These are phyloP conservation scores for Neurospora sp. DNA, from an alignment of 495 filamentous ascomycete species.

Conservation along the genomic window DNA sequence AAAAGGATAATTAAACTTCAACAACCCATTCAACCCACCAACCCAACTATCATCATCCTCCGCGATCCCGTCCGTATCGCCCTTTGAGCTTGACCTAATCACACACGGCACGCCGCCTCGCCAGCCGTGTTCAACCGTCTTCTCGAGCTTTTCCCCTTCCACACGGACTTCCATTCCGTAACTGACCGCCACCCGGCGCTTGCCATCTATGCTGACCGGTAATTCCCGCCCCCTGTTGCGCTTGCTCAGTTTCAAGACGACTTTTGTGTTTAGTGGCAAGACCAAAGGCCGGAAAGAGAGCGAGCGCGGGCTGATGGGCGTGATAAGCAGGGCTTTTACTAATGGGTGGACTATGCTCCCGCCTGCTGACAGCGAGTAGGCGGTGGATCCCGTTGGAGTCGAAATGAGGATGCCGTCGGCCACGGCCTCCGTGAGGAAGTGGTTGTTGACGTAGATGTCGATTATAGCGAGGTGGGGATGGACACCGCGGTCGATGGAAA, in stretches of 20 bases:
- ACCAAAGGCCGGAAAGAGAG: slow-evolving; percentile 88
- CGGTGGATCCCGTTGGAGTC: slow-evolving; percentile 89
- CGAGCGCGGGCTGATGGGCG: slow-evolving; percentile 86
- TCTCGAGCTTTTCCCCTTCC: slow-evolving; percentile 64
- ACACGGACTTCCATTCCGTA: slow-evolving; percentile 85
- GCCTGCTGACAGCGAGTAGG: slow-evolving; percentile 83
- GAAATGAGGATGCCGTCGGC: slow-evolving; percentile 91
- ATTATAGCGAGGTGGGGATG: slow-evolving; percentile 85
- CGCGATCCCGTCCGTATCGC: slow-evolving; percentile 32
- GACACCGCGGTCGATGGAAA: slow-evolving; percentile 82
- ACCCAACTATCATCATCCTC: slow-evolving; percentile 90
- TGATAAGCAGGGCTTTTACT: slow-evolving; percentile 76
- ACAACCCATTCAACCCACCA: slow-evolving; percentile 80
- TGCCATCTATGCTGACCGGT: slow-evolving; percentile 83
- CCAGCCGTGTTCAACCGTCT: slow-evolving; percentile 38
- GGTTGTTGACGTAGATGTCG: slow-evolving; percentile 73
- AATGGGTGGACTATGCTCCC: slow-evolving; percentile 94
- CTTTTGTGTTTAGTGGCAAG: slow-evolving; percentile 75
- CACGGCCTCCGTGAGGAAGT: slow-evolving; percentile 83
- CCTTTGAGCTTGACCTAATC: slow-evolving; percentile 38
- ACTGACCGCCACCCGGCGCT: slow-evolving; percentile 58
- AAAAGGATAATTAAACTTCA: slow-evolving; percentile 98
- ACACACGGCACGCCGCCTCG: slow-evolving; percentile 62
- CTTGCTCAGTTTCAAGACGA: slow-evolving; percentile 70
- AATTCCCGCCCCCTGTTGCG: slow-evolving; percentile 75